Evolutionary conservation across 2,329 filamentous ascomycete genomes (phyloP).

Genomic region (Dothiorella sarmentorum): DNA sequence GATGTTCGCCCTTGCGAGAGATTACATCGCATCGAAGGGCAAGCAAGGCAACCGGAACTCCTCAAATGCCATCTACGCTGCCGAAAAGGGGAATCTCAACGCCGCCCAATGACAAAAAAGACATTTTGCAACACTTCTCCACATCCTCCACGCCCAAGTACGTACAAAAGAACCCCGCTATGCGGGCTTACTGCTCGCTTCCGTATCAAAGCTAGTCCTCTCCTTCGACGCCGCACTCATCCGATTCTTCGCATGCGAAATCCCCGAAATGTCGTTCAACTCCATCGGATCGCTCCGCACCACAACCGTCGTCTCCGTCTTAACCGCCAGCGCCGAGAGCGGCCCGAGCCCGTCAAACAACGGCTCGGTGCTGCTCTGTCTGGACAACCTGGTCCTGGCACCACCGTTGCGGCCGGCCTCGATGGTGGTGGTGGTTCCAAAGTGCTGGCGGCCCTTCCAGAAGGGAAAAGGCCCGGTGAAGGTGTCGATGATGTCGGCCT

Average conservation of each 20-base stretch:
- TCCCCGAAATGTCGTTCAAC: background rate
- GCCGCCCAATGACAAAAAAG: background rate
- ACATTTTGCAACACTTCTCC: background rate
- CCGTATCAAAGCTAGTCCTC: background rate
- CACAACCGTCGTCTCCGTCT: constrained; percentile 44
- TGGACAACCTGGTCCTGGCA: background rate
- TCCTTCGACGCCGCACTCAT: background rate
- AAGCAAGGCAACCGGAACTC: background rate
- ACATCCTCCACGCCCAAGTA: background rate
- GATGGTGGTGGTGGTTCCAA: constrained; percentile 47
- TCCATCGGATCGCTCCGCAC: constrained; percentile 20
- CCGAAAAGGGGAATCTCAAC: background rate
- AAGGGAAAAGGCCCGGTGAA: constrained; percentile 26
- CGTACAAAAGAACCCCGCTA: background rate
- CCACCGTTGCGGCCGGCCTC: constrained; percentile 25
- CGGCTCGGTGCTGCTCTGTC: constrained; percentile 3
- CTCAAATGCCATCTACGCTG: background rate
- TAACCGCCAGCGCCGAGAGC: constrained; percentile 27
- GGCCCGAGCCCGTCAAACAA: background rate
- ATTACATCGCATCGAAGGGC: background rate
- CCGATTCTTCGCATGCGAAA: background rate
- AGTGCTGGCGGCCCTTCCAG: constrained; percentile 34
- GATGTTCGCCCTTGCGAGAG: no score
- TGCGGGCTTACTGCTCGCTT: background rate
- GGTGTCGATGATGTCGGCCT: constrained; percentile 34